Base-by-base conservation (phyloP, 352 stramenopile species). In the Globisporangium polare region DNA sequence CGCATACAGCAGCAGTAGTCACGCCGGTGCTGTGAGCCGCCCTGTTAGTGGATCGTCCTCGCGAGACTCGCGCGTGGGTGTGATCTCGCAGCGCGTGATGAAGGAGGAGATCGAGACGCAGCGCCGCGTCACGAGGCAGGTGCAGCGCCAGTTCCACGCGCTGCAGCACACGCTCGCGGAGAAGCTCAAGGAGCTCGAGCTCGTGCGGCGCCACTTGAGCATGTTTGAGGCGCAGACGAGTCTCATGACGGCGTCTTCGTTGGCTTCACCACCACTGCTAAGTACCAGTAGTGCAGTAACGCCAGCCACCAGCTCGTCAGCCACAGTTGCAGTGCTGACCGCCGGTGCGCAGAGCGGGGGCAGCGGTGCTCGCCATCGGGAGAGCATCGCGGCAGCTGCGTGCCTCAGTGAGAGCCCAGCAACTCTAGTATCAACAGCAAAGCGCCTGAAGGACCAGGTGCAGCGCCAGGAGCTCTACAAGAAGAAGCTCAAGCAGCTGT, bases 61-160 rank as follows among this genome's bases (percentile, higher is more conserved):
- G 15, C 12, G 4, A 29, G 27, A 53, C 12, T 12, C 37, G 24
- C 47, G 6, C 37, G 33, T 54, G 22, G 17, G 58, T 9, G 26
- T 49, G 3, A 71, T 88, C 18, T 58, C 74, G 0, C 66, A 79
- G 29, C 72, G 56, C 0, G 67, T 88, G n/a, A 58, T 88, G 13
- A 74, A 70, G 26, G 73, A 90, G 53, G 80, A 90, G 59, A 82
- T 88, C 42, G 69, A 78, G 51, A 71, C 71, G 22, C 80, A 90
- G 62, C 73, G 80, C 20, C 55, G 57, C 15, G 66, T 87, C 8
- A 86, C 74, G 1, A 62, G 72, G 1, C 67, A 78, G 3, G 74
- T 75, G 0, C 75, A 87, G 45, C 72, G 67, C 6, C 68, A 86
- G 47, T 67, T 77, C 17, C 74, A 83, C n/a, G 66, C 70, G 24